A percentile compares a stretch with the other conserved stretches of the same genome.
These are phyloP conservation scores for Tetracladium setigerum DNA, from an alignment of 495 filamentous ascomycete species.

Conservation along the genomic window DNA sequence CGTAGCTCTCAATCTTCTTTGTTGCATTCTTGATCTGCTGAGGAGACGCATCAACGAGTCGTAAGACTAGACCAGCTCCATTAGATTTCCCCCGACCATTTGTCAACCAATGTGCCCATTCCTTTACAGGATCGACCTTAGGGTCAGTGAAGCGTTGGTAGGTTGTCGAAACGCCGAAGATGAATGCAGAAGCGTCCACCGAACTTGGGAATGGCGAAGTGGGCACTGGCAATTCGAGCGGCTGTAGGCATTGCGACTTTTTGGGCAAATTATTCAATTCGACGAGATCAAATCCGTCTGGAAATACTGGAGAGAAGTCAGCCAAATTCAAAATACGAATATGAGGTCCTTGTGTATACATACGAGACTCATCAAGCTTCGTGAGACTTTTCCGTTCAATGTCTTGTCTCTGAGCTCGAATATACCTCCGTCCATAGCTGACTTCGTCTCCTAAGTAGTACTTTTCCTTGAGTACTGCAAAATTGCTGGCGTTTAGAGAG, in stretches of 20 bases:
- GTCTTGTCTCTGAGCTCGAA: constrained; percentile 33
- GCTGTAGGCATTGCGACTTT: constrained; percentile 33
- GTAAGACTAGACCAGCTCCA: constrained; percentile 15
- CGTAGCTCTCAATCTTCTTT: constrained; percentile 6
- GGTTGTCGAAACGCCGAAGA: constrained; percentile 21
- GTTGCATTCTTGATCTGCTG: constrained; percentile 8
- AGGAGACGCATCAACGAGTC: constrained; percentile 14
- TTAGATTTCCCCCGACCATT: constrained; percentile 35
- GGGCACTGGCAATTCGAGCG: constrained; percentile 38
- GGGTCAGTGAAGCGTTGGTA: constrained; percentile 27
- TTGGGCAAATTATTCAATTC: constrained; percentile 35
- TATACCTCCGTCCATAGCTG: constrained; percentile 44
- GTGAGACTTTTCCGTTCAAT: constrained; percentile 40
- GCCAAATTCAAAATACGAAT: too few relatives aligned
- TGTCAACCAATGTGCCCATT: constrained; percentile 23
- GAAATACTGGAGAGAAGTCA: constrained; percentile 23
- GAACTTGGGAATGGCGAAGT: constrained; percentile 36
- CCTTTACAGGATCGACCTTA: constrained; percentile 10
- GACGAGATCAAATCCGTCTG: constrained; percentile 32
- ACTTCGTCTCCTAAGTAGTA: constrained; percentile 39
- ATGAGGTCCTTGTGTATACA: too few relatives aligned
- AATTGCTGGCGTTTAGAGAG: constrained; percentile 33
- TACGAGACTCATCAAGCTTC: constrained; percentile 28
- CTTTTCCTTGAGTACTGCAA: constrained; percentile 31
- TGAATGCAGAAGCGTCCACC: constrained; percentile 24